These are phyloP conservation scores for Coleophoma crateriformis DNA, from an alignment of 2,329 filamentous ascomycete species.

Conservation along the genomic window DNA sequence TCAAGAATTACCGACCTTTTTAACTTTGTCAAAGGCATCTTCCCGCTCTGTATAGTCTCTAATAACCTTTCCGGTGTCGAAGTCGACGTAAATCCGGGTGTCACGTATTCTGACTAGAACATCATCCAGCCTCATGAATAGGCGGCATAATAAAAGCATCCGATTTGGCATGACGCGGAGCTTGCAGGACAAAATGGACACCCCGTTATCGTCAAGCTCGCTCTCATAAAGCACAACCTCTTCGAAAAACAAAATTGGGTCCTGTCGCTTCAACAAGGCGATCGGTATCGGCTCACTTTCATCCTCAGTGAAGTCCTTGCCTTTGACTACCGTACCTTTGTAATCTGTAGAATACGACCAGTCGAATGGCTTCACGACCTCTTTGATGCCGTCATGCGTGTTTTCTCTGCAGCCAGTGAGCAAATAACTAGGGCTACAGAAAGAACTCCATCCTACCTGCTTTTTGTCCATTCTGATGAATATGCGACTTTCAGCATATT, in stretches of 20 bases:
- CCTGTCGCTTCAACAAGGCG: conserved; percentile 78
- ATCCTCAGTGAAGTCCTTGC: conserved; percentile 15
- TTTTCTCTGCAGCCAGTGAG: conserved; percentile 55
- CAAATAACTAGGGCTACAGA: background rate
- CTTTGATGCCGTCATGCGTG: conserved; percentile 79
- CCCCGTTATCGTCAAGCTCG: conserved; percentile 95
- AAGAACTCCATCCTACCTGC: conserved; percentile 14
- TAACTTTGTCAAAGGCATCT: conserved; percentile 70
- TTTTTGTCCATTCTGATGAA: conserved; percentile 74
- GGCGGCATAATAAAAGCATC: conserved; percentile 75
- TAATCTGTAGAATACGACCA: conserved; percentile 97
- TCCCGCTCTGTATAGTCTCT: conserved; percentile 90
- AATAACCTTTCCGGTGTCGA: conserved; percentile 70
- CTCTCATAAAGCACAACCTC: conserved; percentile 96
- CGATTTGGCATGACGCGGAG: conserved; percentile 86
- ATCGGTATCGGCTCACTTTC: conserved; percentile 60
- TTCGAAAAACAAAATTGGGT: conserved; percentile 95
- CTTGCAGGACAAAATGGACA: conserved; percentile 85
- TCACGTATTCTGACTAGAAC: conserved; percentile 85
- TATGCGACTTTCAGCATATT: conserved; percentile 92
- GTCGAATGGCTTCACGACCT: conserved; percentile 93
- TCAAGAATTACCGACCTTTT: conserved; percentile 46
- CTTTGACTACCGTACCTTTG: conserved; percentile 56
- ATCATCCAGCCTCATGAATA: conserved; percentile 91
- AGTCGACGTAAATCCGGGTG: conserved; percentile 89